A percentile compares a stretch with the other conserved stretches of the same genome.
Conservation (phyloP, 345 rosid species). For the Turritis glabra region DNA sequence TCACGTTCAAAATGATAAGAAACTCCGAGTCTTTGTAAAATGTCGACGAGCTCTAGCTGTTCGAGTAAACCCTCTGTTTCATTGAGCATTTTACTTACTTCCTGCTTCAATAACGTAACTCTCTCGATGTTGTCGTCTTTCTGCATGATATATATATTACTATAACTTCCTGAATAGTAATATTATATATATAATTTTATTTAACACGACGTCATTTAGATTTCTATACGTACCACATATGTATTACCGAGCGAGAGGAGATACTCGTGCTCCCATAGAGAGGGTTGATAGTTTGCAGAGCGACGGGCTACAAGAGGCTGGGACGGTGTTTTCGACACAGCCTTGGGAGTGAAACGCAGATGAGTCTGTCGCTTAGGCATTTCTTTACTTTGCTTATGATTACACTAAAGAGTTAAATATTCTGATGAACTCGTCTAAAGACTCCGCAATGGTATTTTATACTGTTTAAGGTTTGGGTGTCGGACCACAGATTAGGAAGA, state of each 20-base stretch:
- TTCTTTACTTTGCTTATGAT: neutral
- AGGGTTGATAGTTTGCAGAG: conserved; percentile 43
- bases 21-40: conserved; percentile 43
- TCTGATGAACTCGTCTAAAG: neutral
- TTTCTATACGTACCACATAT: conserved; percentile 11
- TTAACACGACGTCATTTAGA: neutral
- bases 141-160: conserved; percentile 11
- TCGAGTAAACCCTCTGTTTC: conserved; percentile 21
- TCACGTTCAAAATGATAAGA: conserved; percentile 41
- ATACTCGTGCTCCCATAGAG: conserved; percentile 39
- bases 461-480: conserved; percentile 8
- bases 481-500: conserved; percentile 9
- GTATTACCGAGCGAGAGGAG: conserved; percentile 41
- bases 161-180: neutral
- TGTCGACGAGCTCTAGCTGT: conserved; percentile 40
- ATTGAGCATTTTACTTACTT: conserved; percentile 16
- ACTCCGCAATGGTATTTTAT: conserved; percentile 3
- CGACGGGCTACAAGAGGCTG: conserved; percentile 24
- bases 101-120: conserved; percentile 2
- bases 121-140: conserved; percentile 17
- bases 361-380: conserved; percentile 7
- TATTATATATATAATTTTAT: neutral
- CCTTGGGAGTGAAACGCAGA: neutral
- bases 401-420: neutral
- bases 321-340: neutral